Percentiles rank a stretch among this genome's conserved stretches.
phyloP scores from a whole-genome alignment of 176 grass and related monocot genomes.

The Pharus latifolius region DNA sequence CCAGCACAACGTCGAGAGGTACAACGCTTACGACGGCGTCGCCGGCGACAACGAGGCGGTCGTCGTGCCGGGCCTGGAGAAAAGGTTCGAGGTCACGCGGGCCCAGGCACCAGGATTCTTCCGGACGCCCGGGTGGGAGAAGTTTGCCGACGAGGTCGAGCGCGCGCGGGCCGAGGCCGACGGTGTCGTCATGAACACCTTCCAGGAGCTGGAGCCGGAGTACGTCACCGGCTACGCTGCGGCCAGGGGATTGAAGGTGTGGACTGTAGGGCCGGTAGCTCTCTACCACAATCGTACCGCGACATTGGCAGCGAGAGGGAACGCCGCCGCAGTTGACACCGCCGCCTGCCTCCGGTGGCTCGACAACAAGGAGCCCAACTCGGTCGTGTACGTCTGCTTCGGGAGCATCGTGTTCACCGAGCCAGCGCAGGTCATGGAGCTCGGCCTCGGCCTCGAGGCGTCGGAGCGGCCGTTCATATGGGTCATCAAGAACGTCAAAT shows the following conservation, averaged over 20 bases:
- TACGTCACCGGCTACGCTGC: constrained; percentile 30
- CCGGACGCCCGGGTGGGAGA: background rate
- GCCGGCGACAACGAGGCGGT: constrained; percentile 18
- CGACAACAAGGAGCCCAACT: constrained; percentile 12
- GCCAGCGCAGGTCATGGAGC: constrained; percentile 32
- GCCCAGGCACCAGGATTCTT: constrained; percentile 26
- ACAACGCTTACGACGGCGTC: constrained; percentile 25
- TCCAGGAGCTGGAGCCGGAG: constrained; percentile 40
- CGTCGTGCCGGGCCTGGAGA: constrained; percentile 30
- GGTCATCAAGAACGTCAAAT: constrained; percentile 15
- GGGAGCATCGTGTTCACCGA: constrained; percentile 36
- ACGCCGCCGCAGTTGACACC: constrained; percentile 2
- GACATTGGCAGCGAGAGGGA: constrained; percentile 4
- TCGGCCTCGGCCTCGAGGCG: constrained; percentile 40
- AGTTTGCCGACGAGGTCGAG: background rate
- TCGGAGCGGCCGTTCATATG: constrained; percentile 39
- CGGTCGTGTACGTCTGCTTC: constrained; percentile 67
- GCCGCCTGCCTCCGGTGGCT: constrained; percentile 47
- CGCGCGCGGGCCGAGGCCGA: constrained; percentile 14
- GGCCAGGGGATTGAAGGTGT: constrained; percentile 38
- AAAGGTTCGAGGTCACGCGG: constrained; percentile 35
- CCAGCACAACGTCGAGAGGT: constrained; percentile 24
- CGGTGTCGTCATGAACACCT: constrained; percentile 51
- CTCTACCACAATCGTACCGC: constrained; percentile 25
- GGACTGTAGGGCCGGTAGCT: constrained; percentile 45